A percentile compares a stretch with the other conserved stretches of the same genome.
Conservation (phyloP, 1,284 basidiomycete species). For the Cryptococcus sp. region DNA sequence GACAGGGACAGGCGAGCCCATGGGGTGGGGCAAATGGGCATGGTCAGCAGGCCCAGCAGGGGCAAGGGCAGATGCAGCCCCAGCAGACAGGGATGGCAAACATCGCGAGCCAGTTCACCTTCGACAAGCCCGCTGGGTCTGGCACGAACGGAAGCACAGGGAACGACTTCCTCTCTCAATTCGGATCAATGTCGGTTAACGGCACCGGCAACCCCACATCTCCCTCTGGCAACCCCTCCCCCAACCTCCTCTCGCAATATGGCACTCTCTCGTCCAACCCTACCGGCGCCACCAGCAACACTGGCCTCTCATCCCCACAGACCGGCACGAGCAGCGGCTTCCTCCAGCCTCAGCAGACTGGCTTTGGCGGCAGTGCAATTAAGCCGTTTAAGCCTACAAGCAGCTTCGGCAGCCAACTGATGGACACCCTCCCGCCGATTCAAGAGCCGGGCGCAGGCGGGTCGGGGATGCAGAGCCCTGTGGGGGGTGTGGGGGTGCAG, state of each 20-base stretch:
- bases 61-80: conserved; percentile 7
- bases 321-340: conserved; percentile 24
- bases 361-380: conserved; percentile 63
- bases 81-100: conserved; percentile 35
- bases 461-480: background rate
- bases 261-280: conserved; percentile 15
- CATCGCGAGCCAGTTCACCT: conserved; percentile 44
- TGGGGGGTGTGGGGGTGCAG: conserved; percentile 8
- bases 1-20: background rate
- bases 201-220: conserved; percentile 1
- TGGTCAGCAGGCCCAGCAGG: conserved; percentile 5
- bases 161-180: conserved; percentile 36
- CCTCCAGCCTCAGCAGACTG: conserved; percentile 73
- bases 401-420: conserved; percentile 75
- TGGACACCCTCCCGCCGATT: conserved; percentile 69
- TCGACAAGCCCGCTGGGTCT: conserved; percentile 14
- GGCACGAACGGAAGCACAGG: conserved; percentile 3
- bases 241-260: conserved; percentile 19
- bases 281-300: conserved; percentile 14
- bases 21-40: background rate
- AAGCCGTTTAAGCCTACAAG: conserved; percentile 90
- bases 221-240: conserved; percentile 2
- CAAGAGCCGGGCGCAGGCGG: conserved; percentile 20
- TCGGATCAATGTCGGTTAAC: conserved; percentile 15
- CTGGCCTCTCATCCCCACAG: conserved; percentile 12